Base-by-base conservation (phyloP, 257 asterid genomes). In the Fraxinus cuspidata region DNA sequence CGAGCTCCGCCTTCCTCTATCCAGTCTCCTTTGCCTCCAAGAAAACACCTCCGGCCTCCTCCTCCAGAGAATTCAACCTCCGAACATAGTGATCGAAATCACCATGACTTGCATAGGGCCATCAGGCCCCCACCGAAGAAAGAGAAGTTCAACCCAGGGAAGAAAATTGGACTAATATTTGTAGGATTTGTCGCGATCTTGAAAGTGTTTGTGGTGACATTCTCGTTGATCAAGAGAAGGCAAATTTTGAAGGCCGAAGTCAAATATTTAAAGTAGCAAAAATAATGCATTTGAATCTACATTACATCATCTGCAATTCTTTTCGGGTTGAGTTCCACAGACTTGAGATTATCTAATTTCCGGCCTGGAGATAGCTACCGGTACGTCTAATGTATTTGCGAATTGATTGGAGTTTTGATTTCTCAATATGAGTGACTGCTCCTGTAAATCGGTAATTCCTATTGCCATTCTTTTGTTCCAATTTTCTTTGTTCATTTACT, bases 371-470 rank as follows among this genome's bases (percentile, higher is more conserved):
- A 38, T 38, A 1, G 44, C 1, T 11, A 6, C 44, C 13, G 15
- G 71, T 31, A 71, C 60, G 49, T 47, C 44, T 34, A 34, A 34
- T 34, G 37, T 5, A 34, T 34, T 34, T 34, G 37, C 37, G 37
- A 34, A 34, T 34, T 34, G 37, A 34, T 34, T 4, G 75, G 47
- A 38, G 44, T 38, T 38, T 44, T 23, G 65, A 15, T 72, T 69
- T 76, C 75, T 42, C 58, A 84, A 63, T 72, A 40, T 67, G 68
- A 70, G 84, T 72, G 73, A 79, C 76, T 51, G 75, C 81, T 79
- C 79, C 80, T 84, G 88, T 82, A 84, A 82, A 87, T 84, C 79
- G 90, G 85, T 84, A 84, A 82, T 64, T 80, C 74, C 74, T 77
- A 56, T 77, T 72, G 74, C 28, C 82, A 60, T 64, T 83, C 76